phyloP scores from a whole-genome alignment of 2,329 filamentous ascomycete genomes.

The Aspergillus fijiensis region DNA sequence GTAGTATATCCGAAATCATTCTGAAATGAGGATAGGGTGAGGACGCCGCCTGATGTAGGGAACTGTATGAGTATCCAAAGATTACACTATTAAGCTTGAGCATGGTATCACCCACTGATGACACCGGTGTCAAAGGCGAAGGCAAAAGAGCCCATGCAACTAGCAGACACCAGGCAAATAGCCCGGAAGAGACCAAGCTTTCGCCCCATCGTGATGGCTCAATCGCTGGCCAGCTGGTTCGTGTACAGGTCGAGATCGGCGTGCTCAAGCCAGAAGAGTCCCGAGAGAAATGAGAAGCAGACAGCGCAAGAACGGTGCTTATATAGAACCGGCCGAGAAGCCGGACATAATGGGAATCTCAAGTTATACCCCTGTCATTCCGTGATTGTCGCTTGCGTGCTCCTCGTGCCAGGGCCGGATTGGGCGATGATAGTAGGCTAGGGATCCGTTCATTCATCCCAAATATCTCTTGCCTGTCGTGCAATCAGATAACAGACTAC shows the following conservation, averaged over 20 bases:
- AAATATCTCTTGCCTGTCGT: background rate
- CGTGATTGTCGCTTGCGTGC: slow-evolving; percentile 6
- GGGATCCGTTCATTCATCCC: background rate
- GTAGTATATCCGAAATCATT: slow-evolving; percentile 39
- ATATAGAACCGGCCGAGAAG: background rate
- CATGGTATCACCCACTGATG: slow-evolving; percentile 27
- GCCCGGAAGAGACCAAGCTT: slow-evolving; percentile 37
- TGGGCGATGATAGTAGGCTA: background rate
- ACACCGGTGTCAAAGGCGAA: slow-evolving; percentile 43
- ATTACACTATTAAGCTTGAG: background rate
- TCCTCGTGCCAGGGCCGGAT: background rate
- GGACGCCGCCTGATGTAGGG: slow-evolving; percentile 40
- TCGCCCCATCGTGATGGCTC: slow-evolving; percentile 28
- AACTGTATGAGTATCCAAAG: background rate
- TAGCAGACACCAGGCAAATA: slow-evolving; percentile 36
- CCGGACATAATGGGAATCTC: background rate
- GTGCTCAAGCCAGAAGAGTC: background rate
- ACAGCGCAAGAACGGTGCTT: background rate
- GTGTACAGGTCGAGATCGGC: background rate
- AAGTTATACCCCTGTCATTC: background rate
- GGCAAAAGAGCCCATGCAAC: slow-evolving; percentile 41
- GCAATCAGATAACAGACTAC: slow-evolving; percentile 1
- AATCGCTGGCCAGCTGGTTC: background rate
- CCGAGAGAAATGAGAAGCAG: background rate
- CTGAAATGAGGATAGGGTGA: slow-evolving; percentile 47